Conservation (phyloP, 2,329 filamentous ascomycete species). For the Xylaria sp. region DNA sequence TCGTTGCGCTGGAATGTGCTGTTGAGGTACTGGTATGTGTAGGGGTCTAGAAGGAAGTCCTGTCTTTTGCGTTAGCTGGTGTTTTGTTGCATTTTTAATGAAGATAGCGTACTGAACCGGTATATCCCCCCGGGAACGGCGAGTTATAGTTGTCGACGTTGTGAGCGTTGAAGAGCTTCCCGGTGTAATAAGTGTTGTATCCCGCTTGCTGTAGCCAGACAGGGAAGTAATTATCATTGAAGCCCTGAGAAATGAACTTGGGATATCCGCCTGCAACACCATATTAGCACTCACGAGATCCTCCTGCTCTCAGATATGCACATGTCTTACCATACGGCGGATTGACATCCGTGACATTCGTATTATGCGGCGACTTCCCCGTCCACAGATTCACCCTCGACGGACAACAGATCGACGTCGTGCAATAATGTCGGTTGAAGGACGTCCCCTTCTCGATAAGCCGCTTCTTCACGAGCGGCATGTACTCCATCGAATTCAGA, state of each 20-base stretch:
- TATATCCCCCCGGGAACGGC: conserved; percentile 34
- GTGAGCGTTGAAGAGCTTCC: conserved; percentile 53
- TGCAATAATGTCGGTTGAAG: conserved; percentile 53
- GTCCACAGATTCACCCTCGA: conserved; percentile 55
- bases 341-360: conserved; percentile 51
- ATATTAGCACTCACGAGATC: not conserved
- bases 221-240: conserved; percentile 51
- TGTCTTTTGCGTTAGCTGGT: conserved; percentile 9
- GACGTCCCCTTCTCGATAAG: conserved; percentile 48
- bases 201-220: conserved; percentile 52
- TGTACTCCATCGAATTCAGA: conserved; percentile 50
- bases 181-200: conserved; percentile 55
- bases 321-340: conserved; percentile 45
- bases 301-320: no score
- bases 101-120: conserved; percentile 33
- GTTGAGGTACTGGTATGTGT: conserved; percentile 64
- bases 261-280: conserved; percentile 43
- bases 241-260: conserved; percentile 47
- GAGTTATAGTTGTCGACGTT: conserved; percentile 37
- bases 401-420: conserved; percentile 32
- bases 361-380: conserved; percentile 56
- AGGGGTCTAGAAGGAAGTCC: conserved; percentile 56
- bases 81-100: not conserved
- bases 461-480: conserved; percentile 46
- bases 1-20: conserved; percentile 57